These are phyloP conservation scores for Knufia petricola DNA, from an alignment of 2,329 filamentous ascomycete genomes.

Conservation along the genomic window DNA sequence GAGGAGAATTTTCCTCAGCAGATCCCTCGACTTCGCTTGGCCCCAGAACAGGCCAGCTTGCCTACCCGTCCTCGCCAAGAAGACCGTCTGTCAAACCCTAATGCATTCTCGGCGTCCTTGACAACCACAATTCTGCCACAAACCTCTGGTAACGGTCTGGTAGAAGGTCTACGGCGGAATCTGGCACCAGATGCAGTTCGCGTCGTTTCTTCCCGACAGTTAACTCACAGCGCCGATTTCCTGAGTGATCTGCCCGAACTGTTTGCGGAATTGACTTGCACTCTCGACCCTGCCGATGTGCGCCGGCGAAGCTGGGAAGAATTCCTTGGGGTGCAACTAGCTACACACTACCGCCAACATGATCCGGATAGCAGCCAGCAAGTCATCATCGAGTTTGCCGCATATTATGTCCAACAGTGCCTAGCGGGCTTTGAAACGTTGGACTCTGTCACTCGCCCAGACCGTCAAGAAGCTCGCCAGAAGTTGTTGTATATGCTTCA, in stretches of 20 bases:
- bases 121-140: background rate
- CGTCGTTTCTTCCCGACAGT: background rate
- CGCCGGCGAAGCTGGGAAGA: background rate
- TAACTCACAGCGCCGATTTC: background rate
- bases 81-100: background rate
- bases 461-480: background rate
- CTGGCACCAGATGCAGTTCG: background rate
- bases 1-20: background rate
- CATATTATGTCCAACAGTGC: conserved; percentile 3
- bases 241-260: background rate
- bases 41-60: background rate
- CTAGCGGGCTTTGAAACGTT: background rate
- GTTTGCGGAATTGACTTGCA: conserved; percentile 1
- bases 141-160: background rate
- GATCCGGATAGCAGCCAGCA: background rate
- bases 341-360: background rate
- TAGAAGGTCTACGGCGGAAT: background rate
- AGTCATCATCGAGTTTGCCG: background rate
- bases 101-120: background rate
- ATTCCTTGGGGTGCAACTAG: background rate
- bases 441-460: background rate
- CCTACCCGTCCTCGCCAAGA: background rate
- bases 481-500: background rate
- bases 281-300: background rate
- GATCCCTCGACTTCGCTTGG: background rate